Evolutionary conservation across 2,329 filamentous ascomycete genomes (phyloP).

Genomic region (Myriosclerotinia curreyana): DNA sequence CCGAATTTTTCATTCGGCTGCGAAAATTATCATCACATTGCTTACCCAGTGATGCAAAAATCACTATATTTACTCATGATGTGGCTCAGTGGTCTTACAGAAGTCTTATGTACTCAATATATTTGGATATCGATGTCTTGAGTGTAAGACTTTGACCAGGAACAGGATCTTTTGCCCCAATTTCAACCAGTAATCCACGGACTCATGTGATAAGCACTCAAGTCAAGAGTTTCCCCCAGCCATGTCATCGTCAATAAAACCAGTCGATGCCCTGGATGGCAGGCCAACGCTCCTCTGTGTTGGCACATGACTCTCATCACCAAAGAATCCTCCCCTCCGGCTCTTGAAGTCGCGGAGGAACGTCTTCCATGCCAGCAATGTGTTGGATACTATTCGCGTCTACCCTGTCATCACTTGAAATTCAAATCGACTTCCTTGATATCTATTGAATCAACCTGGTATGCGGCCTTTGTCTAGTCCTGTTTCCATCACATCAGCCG

Average conservation of each 20-base stretch:
- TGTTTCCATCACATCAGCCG: background rate
- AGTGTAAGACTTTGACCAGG: background rate
- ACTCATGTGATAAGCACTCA: background rate
- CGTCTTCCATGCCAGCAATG: background rate
- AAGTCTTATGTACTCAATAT: background rate
- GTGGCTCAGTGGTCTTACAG: background rate
- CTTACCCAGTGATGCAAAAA: conserved; percentile 4
- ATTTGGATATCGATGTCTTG: background rate
- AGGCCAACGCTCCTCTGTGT: background rate
- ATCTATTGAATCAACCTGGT: background rate
- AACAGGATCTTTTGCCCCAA: background rate
- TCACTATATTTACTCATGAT: background rate
- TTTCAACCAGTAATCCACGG: background rate
- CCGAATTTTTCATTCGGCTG: background rate
- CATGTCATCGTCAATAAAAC: background rate
- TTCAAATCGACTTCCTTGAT: background rate
- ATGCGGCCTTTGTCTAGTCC: background rate
- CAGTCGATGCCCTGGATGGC: background rate
- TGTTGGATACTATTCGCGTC: background rate
- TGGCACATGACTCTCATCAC: background rate
- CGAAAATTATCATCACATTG: background rate
- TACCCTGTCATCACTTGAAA: background rate
- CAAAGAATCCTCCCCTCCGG: background rate
- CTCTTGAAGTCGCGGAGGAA: background rate
- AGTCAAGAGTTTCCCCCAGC: background rate